Conservation (phyloP, 345 rosid genomes). For the Dovyalis caffra region DNA sequence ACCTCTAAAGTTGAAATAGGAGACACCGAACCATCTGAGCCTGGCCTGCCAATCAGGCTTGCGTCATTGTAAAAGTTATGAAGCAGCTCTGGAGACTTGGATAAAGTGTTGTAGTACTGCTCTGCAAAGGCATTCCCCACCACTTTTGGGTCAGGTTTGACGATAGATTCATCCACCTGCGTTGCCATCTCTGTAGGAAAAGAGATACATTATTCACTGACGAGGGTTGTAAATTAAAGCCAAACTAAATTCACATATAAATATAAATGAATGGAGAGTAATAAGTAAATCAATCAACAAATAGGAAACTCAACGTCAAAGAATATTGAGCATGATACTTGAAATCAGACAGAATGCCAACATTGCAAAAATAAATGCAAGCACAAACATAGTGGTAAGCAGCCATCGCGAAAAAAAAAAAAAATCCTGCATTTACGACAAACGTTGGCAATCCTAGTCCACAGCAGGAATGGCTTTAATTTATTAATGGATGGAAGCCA, state of each 20-base stretch:
- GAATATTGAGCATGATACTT: background rate
- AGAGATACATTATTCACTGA: background rate
- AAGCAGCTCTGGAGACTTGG: constrained; percentile 14
- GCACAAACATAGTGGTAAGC: background rate
- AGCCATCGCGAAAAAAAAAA: no score
- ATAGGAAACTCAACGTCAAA: background rate
- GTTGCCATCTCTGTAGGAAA: constrained; percentile 13
- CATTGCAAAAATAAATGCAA: background rate
- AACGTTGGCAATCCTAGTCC: no score
- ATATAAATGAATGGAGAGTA: background rate
- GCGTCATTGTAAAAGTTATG: constrained; percentile 24
- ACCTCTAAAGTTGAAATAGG: constrained; percentile 25
- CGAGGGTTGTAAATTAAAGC: background rate
- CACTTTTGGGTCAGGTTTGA: constrained; percentile 8
- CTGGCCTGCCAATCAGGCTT: constrained; percentile 24
- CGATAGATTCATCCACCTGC: constrained; percentile 7
- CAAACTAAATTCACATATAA: background rate
- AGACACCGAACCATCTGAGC: constrained; percentile 13
- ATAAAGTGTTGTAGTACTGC: constrained; percentile 23
- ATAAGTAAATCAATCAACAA: background rate
- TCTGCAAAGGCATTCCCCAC: constrained; percentile 31
- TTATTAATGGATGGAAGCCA: background rate
- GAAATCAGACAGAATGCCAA: background rate
- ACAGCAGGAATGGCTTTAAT: background rate
- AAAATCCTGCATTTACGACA: no score